Evolutionary conservation across 208 protist genomes (phyloP).

Genomic region (Leishmania turanica): DNA sequence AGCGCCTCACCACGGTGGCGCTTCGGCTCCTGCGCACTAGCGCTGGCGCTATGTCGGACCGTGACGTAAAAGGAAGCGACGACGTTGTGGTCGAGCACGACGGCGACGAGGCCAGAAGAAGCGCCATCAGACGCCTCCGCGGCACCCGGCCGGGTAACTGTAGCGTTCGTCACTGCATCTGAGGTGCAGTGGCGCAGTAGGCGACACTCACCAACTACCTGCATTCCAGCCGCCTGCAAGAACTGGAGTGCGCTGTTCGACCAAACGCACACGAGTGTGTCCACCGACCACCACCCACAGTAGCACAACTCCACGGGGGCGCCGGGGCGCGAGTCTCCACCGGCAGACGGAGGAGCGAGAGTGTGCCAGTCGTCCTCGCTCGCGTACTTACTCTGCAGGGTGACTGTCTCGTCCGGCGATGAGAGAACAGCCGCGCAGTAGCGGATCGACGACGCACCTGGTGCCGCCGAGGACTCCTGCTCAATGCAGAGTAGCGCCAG

Average conservation of each 20-base stretch:
- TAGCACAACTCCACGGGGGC: conserved; percentile 23
- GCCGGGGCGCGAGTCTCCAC: background rate
- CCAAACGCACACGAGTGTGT: conserved; percentile 52
- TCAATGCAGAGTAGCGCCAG: conserved; percentile 8
- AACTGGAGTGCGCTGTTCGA: conserved; percentile 56
- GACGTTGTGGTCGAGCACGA: conserved; percentile 54
- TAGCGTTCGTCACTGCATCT: conserved; percentile 24
- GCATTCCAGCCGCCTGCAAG: conserved; percentile 5
- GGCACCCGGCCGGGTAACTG: conserved; percentile 13
- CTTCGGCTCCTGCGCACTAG: conserved; percentile 8
- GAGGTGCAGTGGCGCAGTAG: conserved; percentile 26
- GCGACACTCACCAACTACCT: conserved; percentile 13
- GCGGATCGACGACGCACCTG: background rate
- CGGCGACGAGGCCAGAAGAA: conserved; percentile 35
- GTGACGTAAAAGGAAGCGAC: conserved; percentile 46
- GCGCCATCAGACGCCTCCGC: background rate
- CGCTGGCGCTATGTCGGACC: background rate
- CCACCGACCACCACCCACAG: conserved; percentile 51
- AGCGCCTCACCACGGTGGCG: conserved; percentile 13
- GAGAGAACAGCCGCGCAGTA: conserved; percentile 23
- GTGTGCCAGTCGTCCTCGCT: conserved; percentile 24
- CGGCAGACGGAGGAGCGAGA: conserved; percentile 12
- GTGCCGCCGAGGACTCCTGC: background rate
- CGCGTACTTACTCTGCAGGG: conserved; percentile 16
- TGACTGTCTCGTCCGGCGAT: conserved; percentile 5